phyloP scores from a whole-genome alignment of 306 rosid species.

The Cucurbita ficifolia region DNA sequence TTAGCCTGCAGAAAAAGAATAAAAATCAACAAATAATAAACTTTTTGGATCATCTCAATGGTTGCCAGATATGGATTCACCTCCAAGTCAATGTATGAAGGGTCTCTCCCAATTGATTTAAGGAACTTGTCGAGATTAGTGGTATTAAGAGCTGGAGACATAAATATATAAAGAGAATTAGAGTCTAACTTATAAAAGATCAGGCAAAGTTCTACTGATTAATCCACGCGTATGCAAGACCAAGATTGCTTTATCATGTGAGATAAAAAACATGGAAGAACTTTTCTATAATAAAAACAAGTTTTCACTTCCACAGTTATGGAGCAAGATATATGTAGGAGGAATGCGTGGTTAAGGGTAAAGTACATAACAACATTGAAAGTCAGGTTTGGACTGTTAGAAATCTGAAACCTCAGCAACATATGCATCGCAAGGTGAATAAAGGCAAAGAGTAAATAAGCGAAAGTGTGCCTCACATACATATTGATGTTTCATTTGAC shows the following conservation, averaged over 20 bases:
- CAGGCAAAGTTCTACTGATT: neutral
- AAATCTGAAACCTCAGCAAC: neutral
- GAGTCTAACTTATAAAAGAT: neutral
- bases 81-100: slow-evolving; percentile 87
- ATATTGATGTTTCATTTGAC: slow-evolving; percentile 73
- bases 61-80: slow-evolving; percentile 23
- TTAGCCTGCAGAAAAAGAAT: slow-evolving; percentile 46
- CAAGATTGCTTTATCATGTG: neutral
- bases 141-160: slow-evolving; percentile 47
- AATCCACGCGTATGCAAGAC: neutral
- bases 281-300: neutral
- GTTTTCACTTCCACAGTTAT: neutral
- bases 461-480: slow-evolving; percentile 33
- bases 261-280: neutral
- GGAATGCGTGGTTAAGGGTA: neutral
- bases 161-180: neutral
- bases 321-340: neutral
- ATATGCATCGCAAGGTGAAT: neutral
- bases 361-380: neutral
- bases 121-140: slow-evolving; percentile 65
- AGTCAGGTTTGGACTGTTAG: neutral
- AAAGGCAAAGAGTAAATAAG: neutral
- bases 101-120: slow-evolving; percentile 55
- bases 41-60: neutral
- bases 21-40: slow-evolving; percentile 1